Evolutionary conservation across 2,329 filamentous ascomycete species (phyloP), one percentile per base, ranked within the genome.

Genomic region (Exutisphaerella laricina): DNA sequence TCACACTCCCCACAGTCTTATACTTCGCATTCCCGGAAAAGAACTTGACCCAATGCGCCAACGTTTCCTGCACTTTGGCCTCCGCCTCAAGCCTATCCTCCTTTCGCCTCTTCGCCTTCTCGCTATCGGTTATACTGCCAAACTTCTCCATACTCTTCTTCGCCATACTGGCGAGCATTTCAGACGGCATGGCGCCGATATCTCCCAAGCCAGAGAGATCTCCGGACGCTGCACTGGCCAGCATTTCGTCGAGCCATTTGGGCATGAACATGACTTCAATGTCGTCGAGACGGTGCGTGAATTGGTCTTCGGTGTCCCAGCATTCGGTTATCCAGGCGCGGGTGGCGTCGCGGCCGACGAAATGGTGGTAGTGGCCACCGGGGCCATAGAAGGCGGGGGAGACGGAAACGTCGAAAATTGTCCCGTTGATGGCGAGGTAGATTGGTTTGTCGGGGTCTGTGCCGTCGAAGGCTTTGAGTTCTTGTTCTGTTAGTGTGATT

Each of bases 21-120:
- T 60, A 60, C 49, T 59, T 60, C 8, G 32, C 48, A 34, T 54
- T 55, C 4, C 38, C 36, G 21, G 16, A 32, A 25, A 60, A 60
- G 30, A 60, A 59, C 61, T 75, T 70, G 43, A 96, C 70, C 23
- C 79, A 78, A 23, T 80, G 76, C 46, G 77, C 64, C 3, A 86
- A 80, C 62, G 78, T 75, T 53, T 74, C 67, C 63, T 70, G 70
- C 8, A 88, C 89, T 35, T 73, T 69, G 37, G 72, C 70, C 36
- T 72, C 56, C 68, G 95, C 89, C 45, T 57, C 57, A 7, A 41
- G 32, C 28, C 26, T 30, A 38, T 59, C 58, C 36, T 38, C 26
- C 35, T 38, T 45, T 36, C 55, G 25, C 37, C 57, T 34, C 47
- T 50, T 43, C 42, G 35, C 41, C 30, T 43, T 51, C 40, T 54